Percentiles rank a stretch among this genome's conserved stretches.
Conservation (phyloP, 441 rosid genomes). For the Manihot esculenta region DNA sequence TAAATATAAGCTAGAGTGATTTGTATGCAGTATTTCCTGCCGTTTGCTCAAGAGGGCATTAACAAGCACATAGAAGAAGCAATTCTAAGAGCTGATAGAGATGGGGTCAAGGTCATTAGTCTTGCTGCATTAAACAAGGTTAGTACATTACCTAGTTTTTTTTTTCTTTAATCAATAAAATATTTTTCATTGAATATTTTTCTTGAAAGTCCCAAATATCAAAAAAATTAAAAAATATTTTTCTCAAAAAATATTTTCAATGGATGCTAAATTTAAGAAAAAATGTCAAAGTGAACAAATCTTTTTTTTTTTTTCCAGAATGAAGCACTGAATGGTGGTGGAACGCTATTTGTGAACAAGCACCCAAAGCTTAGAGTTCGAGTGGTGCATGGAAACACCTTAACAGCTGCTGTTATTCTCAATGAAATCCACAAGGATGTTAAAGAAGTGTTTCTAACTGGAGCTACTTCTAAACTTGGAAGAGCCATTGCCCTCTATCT, state of each 20-base stretch:
- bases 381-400: slow-evolving; percentile 95
- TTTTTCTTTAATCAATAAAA: too few species aligned
- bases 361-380: slow-evolving; percentile 74
- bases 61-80: slow-evolving; percentile 80
- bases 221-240: too few species aligned
- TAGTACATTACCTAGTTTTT: too few species aligned
- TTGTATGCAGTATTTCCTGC: slow-evolving; percentile 81
- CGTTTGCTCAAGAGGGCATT: slow-evolving; percentile 81
- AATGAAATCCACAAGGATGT: slow-evolving; percentile 70
- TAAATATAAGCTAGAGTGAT: too few species aligned
- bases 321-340: slow-evolving; percentile 94
- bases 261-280: too few species aligned
- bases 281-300: too few species aligned
- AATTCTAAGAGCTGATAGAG: slow-evolving; percentile 66
- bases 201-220: too few species aligned
- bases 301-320: too few species aligned
- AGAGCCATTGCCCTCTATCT: slow-evolving; percentile 97
- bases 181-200: too few species aligned
- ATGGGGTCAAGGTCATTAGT: slow-evolving; percentile 92
- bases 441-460: slow-evolving; percentile 79
- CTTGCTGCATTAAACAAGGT: slow-evolving; percentile 99
- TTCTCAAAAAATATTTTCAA: too few species aligned
- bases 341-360: slow-evolving; percentile 82
- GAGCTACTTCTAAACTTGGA: slow-evolving; percentile 98
- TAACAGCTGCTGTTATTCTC: slow-evolving; percentile 92